Base-by-base conservation (phyloP, 305 asterid species). In the Coffea humblotiana region DNA sequence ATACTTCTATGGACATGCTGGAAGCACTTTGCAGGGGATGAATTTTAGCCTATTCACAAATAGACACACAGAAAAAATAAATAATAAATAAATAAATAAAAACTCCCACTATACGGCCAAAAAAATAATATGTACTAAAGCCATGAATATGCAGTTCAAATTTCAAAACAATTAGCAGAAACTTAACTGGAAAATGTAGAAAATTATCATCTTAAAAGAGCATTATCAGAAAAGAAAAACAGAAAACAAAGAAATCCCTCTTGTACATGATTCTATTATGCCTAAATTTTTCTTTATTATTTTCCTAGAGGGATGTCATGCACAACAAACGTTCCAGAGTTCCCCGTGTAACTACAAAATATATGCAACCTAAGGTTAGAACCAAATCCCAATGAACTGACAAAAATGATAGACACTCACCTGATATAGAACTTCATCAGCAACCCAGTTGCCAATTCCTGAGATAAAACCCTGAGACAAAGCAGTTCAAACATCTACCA, bases 361-460 rank as follows among this genome's bases (percentile, higher is more conserved):
- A 25, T 45, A 35, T 21, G 13, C 47, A 27, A 37, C 2, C 23
- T 27, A 43, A 75, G 56, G 60, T 8, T 29, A n/a, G 23, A 25
- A 71, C 18, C 67, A 61, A 67, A 49, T 69, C 6, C 52, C 40
- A 52, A 74, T 58, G 71, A 72, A 80, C 72, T 75, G 73, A 52
- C 63, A 71, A 25, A 64, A 68, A 80, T 74, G 80, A 74, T 58
- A 72, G 78, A 74, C 79, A 86, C 90, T 79, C 64, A 95, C 98
- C 84, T 92, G 99, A 88, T 93, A 95, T 52, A 95, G 85, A 82
- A 95, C 97, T 92, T 95, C 99, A 84, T 95, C 99, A 77, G 97
- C 98, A 90, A 95, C 90, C 99, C 99, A 95, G 84, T 95, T 95
- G 82, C 99, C 99, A 84, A 95, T 93, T 80, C 99, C 99, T 21